A percentile compares a stretch with the other conserved stretches of the same genome.
phyloP scores from a whole-genome alignment of 805 yeast genomes.

The Naumovozyma dairenensis region DNA sequence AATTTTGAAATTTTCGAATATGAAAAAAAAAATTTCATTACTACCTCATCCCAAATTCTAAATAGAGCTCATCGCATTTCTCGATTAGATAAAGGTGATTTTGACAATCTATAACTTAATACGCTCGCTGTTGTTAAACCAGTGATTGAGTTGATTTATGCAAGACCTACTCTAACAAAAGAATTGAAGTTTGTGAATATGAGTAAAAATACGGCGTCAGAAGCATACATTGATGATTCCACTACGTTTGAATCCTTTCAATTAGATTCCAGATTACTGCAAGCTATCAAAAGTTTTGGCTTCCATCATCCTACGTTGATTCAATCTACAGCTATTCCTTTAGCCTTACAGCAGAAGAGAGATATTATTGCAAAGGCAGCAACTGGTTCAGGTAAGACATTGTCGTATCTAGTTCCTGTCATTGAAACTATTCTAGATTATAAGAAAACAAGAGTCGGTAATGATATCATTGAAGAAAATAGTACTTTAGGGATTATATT shows the following conservation, averaged over 20 bases:
- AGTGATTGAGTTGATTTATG: not conserved
- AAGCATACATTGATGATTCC: slow-evolving; percentile 62
- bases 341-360: slow-evolving; percentile 81
- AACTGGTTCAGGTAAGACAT: slow-evolving; percentile 94
- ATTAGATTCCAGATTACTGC: slow-evolving; percentile 72
- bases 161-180: not conserved
- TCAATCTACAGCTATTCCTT: slow-evolving; percentile 84
- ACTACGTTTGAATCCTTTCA: slow-evolving; percentile 65
- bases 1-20: too few relatives aligned
- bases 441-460: slow-evolving; percentile 22
- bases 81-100: too few relatives aligned
- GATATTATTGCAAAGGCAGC: slow-evolving; percentile 90
- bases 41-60: too few relatives aligned
- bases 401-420: slow-evolving; percentile 82
- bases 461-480: slow-evolving; percentile 11
- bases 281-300: slow-evolving; percentile 74
- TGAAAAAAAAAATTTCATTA: too few relatives aligned
- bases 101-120: too few relatives aligned
- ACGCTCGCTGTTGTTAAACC: not conserved
- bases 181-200: slow-evolving; percentile 1
- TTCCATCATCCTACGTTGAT: slow-evolving; percentile 81
- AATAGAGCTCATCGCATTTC: too few relatives aligned
- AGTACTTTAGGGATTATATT: slow-evolving; percentile 54
- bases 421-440: slow-evolving; percentile 59
- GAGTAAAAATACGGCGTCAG: slow-evolving; percentile 39